Base-by-base conservation (phyloP, 1,139 yeast genomes). In the Arxiozyma bovina region DNA sequence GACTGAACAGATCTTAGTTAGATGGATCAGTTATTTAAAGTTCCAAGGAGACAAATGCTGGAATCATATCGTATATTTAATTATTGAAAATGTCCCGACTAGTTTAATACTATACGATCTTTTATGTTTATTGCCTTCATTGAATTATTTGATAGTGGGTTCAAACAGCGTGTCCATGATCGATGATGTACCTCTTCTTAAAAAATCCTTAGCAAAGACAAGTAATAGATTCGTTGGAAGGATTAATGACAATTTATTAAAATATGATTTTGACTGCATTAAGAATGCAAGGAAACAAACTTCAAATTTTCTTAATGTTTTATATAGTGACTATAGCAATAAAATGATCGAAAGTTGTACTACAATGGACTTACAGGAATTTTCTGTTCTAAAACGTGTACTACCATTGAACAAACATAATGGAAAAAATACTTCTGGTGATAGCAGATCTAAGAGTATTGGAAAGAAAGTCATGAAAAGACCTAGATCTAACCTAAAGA, bases 11-110 rank as follows among this genome's bases (percentile, higher is more conserved):
- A 25, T 55, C n/a, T 45, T 48, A 21, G 44, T 50, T 8, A 42
- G 48, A 25, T 60, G 63, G 62, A 52, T 45, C 11, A 54, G 55
- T 21, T 51, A 56, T 27, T 34, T 60, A 18, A 40, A 30, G 25
- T 45, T 46, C 17, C 48, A 53, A 30, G 4, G 38, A 3, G 48
- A 48, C 8, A 49, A 49, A 11, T 23, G 18, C 17, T 61, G 63
- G 63, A 23, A 34, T 25, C 23, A 44, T 11, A 41, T 58, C 15
- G 27, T 18, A 15, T 46, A 34, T n/a, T 34, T 60, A 12, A 47
- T 48, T 17, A 3, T 60, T 22, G 55, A 58, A 3, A 53, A 55
- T 30, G 49, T 60, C 18, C 48, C 42, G 17, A 57, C 47, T 43
- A 55, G 56, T 3, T 55, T 52, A 46, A 12, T 58, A 17, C 45